phyloP scores from a whole-genome alignment of 306 rosid genomes.

The Fagus crenata region DNA sequence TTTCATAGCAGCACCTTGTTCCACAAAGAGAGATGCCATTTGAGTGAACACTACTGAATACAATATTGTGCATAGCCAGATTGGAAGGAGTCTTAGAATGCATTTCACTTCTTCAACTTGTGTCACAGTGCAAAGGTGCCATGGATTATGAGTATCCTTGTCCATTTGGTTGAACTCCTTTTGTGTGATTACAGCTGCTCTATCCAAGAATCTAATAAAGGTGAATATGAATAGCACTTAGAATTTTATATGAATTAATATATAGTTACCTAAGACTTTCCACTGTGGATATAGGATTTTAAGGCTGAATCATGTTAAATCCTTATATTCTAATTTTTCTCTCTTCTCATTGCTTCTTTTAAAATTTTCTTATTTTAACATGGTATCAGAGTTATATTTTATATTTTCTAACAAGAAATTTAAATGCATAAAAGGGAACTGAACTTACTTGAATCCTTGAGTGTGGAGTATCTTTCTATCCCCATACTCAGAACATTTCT shows the following conservation, averaged over 20 bases:
- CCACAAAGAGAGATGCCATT: constrained; percentile 84
- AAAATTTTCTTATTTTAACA: no score
- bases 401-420: neutral
- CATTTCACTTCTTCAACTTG: constrained; percentile 88
- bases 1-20: constrained; percentile 83
- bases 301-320: no score
- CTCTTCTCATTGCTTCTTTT: no score
- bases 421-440: neutral
- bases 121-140: constrained; percentile 62
- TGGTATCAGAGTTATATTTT: no score
- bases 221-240: neutral
- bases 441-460: constrained; percentile 59
- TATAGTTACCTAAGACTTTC: no score
- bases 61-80: constrained; percentile 78
- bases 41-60: constrained; percentile 86
- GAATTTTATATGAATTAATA: neutral
- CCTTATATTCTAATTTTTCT: no score
- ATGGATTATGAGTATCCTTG: constrained; percentile 43
- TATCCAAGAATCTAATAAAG: constrained; percentile 61
- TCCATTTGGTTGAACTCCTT: constrained; percentile 32
- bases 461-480: constrained; percentile 67
- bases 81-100: constrained; percentile 68
- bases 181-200: constrained; percentile 59
- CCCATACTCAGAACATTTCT: constrained; percentile 33
- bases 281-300: no score